phyloP scores from a whole-genome alignment of 2,329 filamentous ascomycete genomes.

The Paracoccidioides brasiliensis region DNA sequence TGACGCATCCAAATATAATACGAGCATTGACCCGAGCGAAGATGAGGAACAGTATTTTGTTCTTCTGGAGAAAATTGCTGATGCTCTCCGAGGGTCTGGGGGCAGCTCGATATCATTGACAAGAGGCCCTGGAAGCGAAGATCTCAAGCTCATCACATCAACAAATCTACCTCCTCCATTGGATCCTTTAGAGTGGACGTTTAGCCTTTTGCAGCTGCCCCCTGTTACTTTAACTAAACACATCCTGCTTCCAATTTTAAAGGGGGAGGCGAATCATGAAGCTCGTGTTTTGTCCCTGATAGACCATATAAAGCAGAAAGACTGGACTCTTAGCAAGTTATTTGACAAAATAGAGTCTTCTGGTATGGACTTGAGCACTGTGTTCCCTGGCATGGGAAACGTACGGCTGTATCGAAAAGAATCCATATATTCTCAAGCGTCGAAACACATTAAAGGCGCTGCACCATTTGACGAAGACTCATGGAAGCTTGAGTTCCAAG shows the following conservation, averaged over 20 bases:
- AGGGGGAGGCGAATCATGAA: slow-evolving; percentile 35
- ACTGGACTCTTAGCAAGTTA: slow-evolving; percentile 44
- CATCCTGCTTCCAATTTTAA: slow-evolving; percentile 42
- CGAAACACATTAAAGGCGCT: slow-evolving; percentile 42
- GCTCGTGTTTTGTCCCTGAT: slow-evolving; percentile 38
- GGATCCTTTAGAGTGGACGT: slow-evolving; percentile 39
- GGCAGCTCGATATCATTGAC: slow-evolving; percentile 22
- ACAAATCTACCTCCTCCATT: slow-evolving; percentile 42
- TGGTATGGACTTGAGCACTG: slow-evolving; percentile 41
- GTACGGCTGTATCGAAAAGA: slow-evolving; percentile 32
- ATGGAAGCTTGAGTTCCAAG: slow-evolving; percentile 29
- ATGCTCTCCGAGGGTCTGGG: slow-evolving; percentile 30
- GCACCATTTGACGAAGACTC: slow-evolving; percentile 38
- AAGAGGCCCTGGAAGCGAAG: slow-evolving; percentile 17
- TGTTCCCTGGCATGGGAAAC: slow-evolving; percentile 43
- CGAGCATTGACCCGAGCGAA: slow-evolving; percentile 48
- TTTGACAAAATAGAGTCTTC: slow-evolving; percentile 46
- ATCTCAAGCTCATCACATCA: slow-evolving; percentile 34
- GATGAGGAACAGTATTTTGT: slow-evolving; percentile 43
- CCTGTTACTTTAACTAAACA: slow-evolving; percentile 34
- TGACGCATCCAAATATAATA: slow-evolving; percentile 36
- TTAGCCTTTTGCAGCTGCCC: slow-evolving; percentile 32
- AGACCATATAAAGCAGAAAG: slow-evolving; percentile 42
- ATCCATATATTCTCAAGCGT: slow-evolving; percentile 39
- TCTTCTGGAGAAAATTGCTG: slow-evolving; percentile 42